Evolutionary conservation across 345 rosid genomes (phyloP).

Genomic region (Melaleuca alternifolia): DNA sequence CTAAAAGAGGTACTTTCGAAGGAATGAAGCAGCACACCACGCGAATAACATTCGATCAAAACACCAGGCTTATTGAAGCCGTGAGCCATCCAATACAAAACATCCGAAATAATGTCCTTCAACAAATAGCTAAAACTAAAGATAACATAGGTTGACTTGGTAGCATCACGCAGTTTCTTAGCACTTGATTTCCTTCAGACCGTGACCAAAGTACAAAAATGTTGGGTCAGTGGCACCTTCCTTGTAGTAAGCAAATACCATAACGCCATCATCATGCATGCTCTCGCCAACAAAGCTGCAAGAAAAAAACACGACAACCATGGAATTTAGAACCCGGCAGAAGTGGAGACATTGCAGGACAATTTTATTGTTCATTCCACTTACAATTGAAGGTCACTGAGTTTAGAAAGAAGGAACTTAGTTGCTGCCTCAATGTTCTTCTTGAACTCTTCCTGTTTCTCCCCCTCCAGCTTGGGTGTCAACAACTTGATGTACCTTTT

Average conservation of each 20-base stretch:
- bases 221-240: conserved; percentile 92
- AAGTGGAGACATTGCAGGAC: background rate
- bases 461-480: conserved; percentile 48
- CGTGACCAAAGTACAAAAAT: conserved; percentile 76
- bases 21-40: background rate
- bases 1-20: background rate
- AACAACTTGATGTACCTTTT: conserved; percentile 73
- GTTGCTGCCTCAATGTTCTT: conserved; percentile 86
- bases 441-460: conserved; percentile 50
- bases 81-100: background rate
- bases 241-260: conserved; percentile 96
- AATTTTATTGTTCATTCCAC: conserved; percentile 2
- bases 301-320: background rate
- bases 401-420: conserved; percentile 73
- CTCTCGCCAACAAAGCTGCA: conserved; percentile 95
- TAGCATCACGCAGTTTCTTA: conserved; percentile 10
- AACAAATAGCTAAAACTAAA: conserved; percentile 12
- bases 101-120: background rate
- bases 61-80: background rate
- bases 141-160: background rate
- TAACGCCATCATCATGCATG: conserved; percentile 54
- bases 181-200: conserved; percentile 95
- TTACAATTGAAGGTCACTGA: conserved; percentile 88
- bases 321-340: background rate
- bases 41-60: background rate